These are phyloP conservation scores for Dendrobium catenatum DNA, from an alignment of 106 monocot genomes.

Conservation along the genomic window DNA sequence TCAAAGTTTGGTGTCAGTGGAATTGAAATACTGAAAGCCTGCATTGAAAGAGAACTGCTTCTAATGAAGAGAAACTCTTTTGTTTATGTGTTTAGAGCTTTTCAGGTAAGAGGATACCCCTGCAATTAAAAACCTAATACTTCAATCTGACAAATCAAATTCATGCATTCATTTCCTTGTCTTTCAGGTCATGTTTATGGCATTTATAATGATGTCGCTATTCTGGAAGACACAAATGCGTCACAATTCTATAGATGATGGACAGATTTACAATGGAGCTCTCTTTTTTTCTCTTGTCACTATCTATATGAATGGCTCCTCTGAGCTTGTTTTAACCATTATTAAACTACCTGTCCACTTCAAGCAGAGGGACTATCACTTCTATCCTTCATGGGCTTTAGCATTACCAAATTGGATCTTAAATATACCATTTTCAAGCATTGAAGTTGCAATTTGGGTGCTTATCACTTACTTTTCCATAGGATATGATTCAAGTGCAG, in stretches of 20 bases:
- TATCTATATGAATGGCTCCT: neutral
- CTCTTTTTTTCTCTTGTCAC: neutral
- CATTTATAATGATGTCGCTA: neutral
- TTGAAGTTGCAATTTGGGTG: slow-evolving; percentile 3
- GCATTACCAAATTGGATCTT: neutral
- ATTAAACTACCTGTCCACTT: slow-evolving; percentile 1
- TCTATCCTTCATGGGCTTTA: slow-evolving; percentile 3
- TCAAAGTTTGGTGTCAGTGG: neutral
- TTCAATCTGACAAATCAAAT: neutral
- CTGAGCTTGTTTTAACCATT: neutral
- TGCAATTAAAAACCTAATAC: neutral
- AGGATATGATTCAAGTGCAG: slow-evolving; percentile 2
- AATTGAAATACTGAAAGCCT: neutral
- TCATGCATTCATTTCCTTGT: neutral
- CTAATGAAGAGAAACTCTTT: neutral
- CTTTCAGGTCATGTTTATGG: neutral
- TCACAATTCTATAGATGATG: neutral
- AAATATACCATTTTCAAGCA: neutral
- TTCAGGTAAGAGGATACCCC: neutral
- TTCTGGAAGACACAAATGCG: neutral
- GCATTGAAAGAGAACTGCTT: neutral
- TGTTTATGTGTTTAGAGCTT: neutral
- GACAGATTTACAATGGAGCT: neutral
- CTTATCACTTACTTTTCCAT: neutral
- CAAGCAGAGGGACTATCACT: slow-evolving; percentile 1